Evolutionary conservation across 495 filamentous ascomycete species (phyloP).

Genomic region (Aspergillus homomorphus): DNA sequence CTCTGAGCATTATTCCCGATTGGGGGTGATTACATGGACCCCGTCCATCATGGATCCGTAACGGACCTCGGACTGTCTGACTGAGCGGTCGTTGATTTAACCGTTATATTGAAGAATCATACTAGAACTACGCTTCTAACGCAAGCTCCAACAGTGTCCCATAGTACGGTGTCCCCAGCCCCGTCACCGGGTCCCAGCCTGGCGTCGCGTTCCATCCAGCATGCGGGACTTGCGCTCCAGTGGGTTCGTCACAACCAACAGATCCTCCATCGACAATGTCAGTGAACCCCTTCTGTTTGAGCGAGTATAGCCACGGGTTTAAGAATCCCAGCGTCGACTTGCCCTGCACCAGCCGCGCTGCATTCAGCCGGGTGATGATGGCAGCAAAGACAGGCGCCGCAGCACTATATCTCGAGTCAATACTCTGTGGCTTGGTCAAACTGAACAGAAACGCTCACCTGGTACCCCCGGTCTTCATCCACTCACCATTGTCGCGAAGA

Average conservation of each 20-base stretch:
- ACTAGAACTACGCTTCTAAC: conserved; percentile 2
- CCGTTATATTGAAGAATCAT: background rate
- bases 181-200: conserved; percentile 49
- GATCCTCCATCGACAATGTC: conserved; percentile 57
- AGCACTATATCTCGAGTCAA: conserved; percentile 28
- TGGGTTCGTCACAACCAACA: conserved; percentile 46
- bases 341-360: conserved; percentile 47
- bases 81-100: too few relatives aligned
- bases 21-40: background rate
- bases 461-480: conserved; percentile 37
- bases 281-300: conserved; percentile 44
- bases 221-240: conserved; percentile 37
- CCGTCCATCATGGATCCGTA: too few relatives aligned
- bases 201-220: conserved; percentile 60
- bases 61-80: too few relatives aligned
- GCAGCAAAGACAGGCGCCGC: conserved; percentile 52
- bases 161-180: conserved; percentile 33
- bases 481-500: conserved; percentile 38
- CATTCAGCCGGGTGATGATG: conserved; percentile 57
- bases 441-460: conserved; percentile 30
- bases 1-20: background rate
- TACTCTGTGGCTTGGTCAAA: background rate
- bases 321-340: conserved; percentile 57
- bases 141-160: conserved; percentile 23
- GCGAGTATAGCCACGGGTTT: conserved; percentile 62